Base-by-base conservation (phyloP, 2,329 filamentous ascomycete species). In the Didymella sp. region DNA sequence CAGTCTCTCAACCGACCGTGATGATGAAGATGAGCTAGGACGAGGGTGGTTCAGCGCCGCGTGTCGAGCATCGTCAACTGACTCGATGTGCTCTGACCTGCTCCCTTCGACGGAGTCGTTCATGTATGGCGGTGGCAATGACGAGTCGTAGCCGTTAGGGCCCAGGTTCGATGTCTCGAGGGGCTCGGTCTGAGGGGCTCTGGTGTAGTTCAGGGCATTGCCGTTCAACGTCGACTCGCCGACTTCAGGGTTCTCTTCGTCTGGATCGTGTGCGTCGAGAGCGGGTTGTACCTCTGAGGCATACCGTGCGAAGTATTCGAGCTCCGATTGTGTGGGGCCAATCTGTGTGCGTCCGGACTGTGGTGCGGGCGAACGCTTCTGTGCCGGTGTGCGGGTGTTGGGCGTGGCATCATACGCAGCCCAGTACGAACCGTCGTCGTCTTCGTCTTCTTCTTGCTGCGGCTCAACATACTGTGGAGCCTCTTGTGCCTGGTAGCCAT, bases 371-470 rank as follows among this genome's bases (percentile, higher is more conserved):
- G 87, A 89, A 22, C 79, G 81, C 68, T 88, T 86, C 17, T 65
- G 62, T 2, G 69, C 71, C 1, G 89, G 88, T 13, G 76, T 76
- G 13, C 66, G 59, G 6, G 31, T 47, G 6, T 64, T 64, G 1
- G 89, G 88, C 4, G 88, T 91, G 24, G 85, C 84, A 73, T 94
- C 93, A 59, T 86, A 84, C 28, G 86, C 88, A 87, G 90, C 88
- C 90, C 90, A 94, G 74, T 94, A 94, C 65, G 87, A 88, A 62
- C 91, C 89, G 59, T 92, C 88, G 21, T 89, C 88, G 0, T 87
- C 86, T 0, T 87, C 85, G 1, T 87, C 84, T 0, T 67, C 62
- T 9, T 67, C 58, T 22, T 59, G 49, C n/a, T 61, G 59, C 12
- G 60, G 41, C 22, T 63, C 67, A 30, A 60, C 56, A 37, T 61